These are phyloP conservation scores for Lactarius sanguifluus DNA, from an alignment of 768 basidiomycete species.

Conservation along the genomic window DNA sequence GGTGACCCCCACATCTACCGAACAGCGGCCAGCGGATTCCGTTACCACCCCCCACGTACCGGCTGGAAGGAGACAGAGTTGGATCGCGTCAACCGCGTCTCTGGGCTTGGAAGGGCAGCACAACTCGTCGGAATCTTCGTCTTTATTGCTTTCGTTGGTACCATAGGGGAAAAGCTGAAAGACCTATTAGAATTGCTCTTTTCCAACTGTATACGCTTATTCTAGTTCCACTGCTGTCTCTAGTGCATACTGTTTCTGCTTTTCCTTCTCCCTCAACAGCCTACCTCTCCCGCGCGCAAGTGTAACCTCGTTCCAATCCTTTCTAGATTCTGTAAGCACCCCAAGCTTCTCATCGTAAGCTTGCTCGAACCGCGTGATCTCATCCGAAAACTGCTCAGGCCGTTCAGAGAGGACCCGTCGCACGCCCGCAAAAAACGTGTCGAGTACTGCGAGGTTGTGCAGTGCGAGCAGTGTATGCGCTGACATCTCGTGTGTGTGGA, in stretches of 20 bases:
- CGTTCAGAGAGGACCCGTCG: constrained; percentile 39
- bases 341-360: constrained; percentile 50
- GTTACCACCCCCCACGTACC: constrained; percentile 21
- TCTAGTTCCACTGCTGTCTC: constrained; percentile 28
- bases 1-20: constrained; percentile 5
- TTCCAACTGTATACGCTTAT: constrained; percentile 2
- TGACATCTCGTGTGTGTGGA: constrained; percentile 90
- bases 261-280: constrained; percentile 59
- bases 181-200: neutral
- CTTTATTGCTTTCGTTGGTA: constrained; percentile 22
- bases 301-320: constrained; percentile 65
- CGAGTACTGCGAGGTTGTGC: constrained; percentile 74
- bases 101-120: constrained; percentile 25
- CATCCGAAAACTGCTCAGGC: constrained; percentile 39
- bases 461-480: constrained; percentile 71
- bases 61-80: constrained; percentile 24
- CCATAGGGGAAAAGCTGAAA: constrained; percentile 19
- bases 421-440: constrained; percentile 61
- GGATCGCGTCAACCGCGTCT: constrained; percentile 24
- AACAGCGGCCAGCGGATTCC: neutral
- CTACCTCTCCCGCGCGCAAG: constrained; percentile 73
- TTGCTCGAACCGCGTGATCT: constrained; percentile 51
- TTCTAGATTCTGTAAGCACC: constrained; percentile 53
- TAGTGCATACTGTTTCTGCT: constrained; percentile 30
- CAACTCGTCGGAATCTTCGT: constrained; percentile 27